Percentiles rank a stretch among this genome's conserved stretches.
Conservation (phyloP, 768 basidiomycete species). For the Collybiopsis luxurians region DNA sequence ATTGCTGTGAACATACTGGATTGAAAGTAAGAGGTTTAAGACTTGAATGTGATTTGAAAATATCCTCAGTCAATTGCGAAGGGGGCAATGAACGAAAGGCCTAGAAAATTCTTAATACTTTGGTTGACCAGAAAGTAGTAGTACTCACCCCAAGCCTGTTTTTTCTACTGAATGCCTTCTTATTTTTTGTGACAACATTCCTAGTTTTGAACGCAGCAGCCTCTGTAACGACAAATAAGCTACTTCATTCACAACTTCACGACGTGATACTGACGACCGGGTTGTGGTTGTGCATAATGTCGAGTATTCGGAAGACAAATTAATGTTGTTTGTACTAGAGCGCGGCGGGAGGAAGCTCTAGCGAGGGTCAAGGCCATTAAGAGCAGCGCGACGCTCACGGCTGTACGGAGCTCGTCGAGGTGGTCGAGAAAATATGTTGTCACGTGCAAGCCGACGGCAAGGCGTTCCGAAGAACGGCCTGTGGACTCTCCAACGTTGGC, state of each 20-base stretch:
- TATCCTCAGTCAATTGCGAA: not conserved
- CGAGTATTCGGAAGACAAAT: not conserved
- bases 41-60: not conserved
- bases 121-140: not conserved
- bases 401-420: too few relatives aligned
- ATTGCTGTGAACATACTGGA: not conserved
- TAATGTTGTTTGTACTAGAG: not conserved
- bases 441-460: too few relatives aligned
- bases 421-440: too few relatives aligned
- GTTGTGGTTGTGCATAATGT: not conserved
- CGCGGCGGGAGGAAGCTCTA: not conserved
- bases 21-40: not conserved
- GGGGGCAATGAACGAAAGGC: conserved; percentile 1
- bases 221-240: not conserved
- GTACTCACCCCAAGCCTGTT: conserved; percentile 3
- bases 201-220: not conserved
- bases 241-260: too few relatives aligned
- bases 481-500: too few relatives aligned
- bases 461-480: too few relatives aligned
- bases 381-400: too few relatives aligned
- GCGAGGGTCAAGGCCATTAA: not conserved
- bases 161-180: conserved; percentile 7
- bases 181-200: not conserved
- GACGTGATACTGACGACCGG: conserved; percentile 2
- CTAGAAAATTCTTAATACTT: not conserved